These are phyloP conservation scores for Pythium utonaiense DNA, from an alignment of 352 stramenopile genomes.

Conservation along the genomic window DNA sequence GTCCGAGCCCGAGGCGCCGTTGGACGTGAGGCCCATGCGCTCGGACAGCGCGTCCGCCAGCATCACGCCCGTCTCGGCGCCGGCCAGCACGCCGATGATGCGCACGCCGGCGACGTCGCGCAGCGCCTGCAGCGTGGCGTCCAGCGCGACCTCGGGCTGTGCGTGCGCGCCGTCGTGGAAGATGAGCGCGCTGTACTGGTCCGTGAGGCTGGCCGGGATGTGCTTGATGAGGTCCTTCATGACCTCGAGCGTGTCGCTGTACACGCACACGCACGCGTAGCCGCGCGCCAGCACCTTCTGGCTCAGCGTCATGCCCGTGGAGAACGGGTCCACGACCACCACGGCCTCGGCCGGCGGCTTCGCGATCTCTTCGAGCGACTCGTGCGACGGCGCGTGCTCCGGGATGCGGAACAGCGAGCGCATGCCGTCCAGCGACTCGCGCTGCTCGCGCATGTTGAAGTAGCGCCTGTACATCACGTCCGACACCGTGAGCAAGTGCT, in stretches of 20 bases:
- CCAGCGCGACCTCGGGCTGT: slow-evolving; percentile 39
- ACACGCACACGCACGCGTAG: slow-evolving; percentile 88
- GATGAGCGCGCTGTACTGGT: slow-evolving; percentile 59
- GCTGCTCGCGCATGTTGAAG: slow-evolving; percentile 78
- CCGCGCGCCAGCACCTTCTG: slow-evolving; percentile 87
- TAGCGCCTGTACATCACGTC: slow-evolving; percentile 79
- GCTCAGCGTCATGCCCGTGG: slow-evolving; percentile 92
- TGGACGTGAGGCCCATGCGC: slow-evolving; percentile 72
- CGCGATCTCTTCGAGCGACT: slow-evolving; percentile 5
- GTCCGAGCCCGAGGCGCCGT: slow-evolving; percentile 75
- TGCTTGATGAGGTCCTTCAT: slow-evolving; percentile 76
- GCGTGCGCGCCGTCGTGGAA: slow-evolving; percentile 56
- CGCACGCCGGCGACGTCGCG: slow-evolving; percentile 31
- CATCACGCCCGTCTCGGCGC: slow-evolving; percentile 90
- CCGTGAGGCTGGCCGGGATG: slow-evolving; percentile 65
- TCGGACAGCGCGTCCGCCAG: slow-evolving; percentile 89
- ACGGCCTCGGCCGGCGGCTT: slow-evolving; percentile 57
- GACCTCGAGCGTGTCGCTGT: slow-evolving; percentile 80
- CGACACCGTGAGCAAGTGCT: slow-evolving; percentile 58
- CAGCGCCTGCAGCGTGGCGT: slow-evolving; percentile 31
- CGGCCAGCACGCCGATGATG: slow-evolving; percentile 78
- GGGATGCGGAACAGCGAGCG: slow-evolving; percentile 64
- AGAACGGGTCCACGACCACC: slow-evolving; percentile 95
- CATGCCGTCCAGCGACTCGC: slow-evolving; percentile 31
- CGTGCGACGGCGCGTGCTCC: slow-evolving; percentile 42